phyloP scores from a whole-genome alignment of 2,329 filamentous ascomycete genomes.

The Thelonectria rubi region DNA sequence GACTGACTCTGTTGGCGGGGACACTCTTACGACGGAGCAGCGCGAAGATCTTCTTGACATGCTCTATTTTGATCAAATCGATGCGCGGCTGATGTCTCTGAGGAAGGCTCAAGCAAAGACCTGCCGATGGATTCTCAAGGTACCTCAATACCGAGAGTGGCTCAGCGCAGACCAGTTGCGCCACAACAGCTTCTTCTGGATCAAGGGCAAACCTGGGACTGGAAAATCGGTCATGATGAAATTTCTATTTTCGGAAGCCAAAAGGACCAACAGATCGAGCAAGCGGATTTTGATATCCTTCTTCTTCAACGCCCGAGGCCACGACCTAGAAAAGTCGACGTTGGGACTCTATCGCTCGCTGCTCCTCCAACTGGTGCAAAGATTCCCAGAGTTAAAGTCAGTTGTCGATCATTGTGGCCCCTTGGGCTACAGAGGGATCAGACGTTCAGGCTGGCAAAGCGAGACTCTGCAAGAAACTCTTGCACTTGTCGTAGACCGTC shows the following conservation, averaged over 20 bases:
- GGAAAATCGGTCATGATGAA: conserved; percentile 60
- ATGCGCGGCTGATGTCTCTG: conserved; percentile 22
- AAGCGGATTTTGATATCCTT: conserved; percentile 49
- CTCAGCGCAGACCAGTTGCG: too few relatives aligned
- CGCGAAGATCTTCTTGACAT: too few relatives aligned
- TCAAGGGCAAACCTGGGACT: conserved; percentile 55
- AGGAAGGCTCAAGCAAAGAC: conserved; percentile 22
- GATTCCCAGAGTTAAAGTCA: not conserved
- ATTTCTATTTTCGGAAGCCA: conserved; percentile 35
- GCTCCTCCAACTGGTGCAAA: not conserved
- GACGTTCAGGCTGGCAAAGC: conserved; percentile 43
- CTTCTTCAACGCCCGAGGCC: conserved; percentile 51
- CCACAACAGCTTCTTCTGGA: conserved; percentile 51
- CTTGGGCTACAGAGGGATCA: not conserved
- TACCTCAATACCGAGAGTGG: too few relatives aligned
- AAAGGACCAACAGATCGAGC: conserved; percentile 17
- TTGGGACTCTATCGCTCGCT: not conserved
- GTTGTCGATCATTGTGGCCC: not conserved
- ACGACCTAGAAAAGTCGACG: not conserved
- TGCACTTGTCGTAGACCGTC: too few relatives aligned
- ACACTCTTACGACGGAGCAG: too few relatives aligned
- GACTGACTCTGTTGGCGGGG: too few relatives aligned
- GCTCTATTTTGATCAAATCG: conserved; percentile 28
- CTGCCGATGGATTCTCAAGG: conserved; percentile 29
- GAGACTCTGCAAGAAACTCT: not conserved